Base-by-base conservation (phyloP, 768 basidiomycete genomes). In the Coprinellus micaceus region DNA sequence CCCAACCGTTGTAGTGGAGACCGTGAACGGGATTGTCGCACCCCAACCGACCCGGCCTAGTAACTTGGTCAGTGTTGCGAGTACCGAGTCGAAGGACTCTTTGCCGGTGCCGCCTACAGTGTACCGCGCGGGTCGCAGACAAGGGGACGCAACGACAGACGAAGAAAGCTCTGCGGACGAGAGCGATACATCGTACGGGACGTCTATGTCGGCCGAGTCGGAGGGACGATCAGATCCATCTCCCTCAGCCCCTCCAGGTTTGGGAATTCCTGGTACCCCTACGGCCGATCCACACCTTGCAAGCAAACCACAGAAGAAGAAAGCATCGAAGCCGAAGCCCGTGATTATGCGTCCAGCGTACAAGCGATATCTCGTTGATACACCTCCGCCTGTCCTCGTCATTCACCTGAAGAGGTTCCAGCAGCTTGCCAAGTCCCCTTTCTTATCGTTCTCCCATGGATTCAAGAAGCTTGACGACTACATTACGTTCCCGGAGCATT, bases 361-460 rank as follows among this genome's bases (percentile, higher is more conserved):
- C 74, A 98, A 98, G 71, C 89, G 95, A 12, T 98, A 97, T 71
- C 85, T 98, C 57, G 90, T 98, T 68, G 83, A 86, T 15, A 79
- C 78, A 0, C 86, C 89, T 1, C 95, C 95, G 0, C 91, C 94
- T 0, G 81, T 97, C 29, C 82, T 98, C 55, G 90, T 95, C 50
- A 82, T 98, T 57, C 95, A 98, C 63, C 80, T 97, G 49, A 98
- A 98, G 74, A 82, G 95, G 45, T 98, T 98, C 73, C 92, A 96
- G 71, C 94, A 96, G 66, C 78, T 86, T 7, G 75, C 77, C 39
- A 88, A 86, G 71, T 77, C 78, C 51, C 77, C 82, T 4, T 70
- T 83, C 55, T 71, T 86, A 56, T 82, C 84, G 17, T 84, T 86
- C 63, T 82, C 86, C 36, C 81, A 81, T 45, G 84, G 85, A 19